Percentiles rank a stretch among this genome's conserved stretches.
phyloP scores from a whole-genome alignment of 1,139 yeast species.

The Taphrina deformans region DNA sequence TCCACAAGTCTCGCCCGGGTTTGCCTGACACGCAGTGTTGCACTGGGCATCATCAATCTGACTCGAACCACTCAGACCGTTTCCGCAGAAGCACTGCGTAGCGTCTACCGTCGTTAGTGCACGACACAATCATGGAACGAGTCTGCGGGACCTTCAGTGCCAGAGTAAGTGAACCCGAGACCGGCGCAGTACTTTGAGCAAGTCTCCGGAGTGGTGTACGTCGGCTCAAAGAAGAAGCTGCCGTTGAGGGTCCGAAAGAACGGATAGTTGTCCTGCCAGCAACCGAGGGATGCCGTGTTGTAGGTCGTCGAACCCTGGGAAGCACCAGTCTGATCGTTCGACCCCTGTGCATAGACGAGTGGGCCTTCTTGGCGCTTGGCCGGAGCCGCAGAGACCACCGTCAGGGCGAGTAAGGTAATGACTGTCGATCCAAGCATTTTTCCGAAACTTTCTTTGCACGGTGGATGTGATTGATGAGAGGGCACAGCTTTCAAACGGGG shows the following conservation, averaged over 20 bases:
- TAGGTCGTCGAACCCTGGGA: slow-evolving; percentile 4
- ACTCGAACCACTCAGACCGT: background rate
- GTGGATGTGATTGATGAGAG: no score
- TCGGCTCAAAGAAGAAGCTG: slow-evolving; percentile 10
- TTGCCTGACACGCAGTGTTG: slow-evolving; percentile 12
- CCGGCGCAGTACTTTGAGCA: slow-evolving; percentile 13
- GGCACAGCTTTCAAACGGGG: no score
- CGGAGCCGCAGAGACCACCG: background rate
- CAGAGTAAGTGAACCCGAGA: slow-evolving; percentile 3
- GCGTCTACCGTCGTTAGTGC: background rate
- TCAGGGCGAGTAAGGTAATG: background rate
- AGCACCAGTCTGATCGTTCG: slow-evolving; percentile 4
- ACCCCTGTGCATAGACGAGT: slow-evolving; percentile 5
- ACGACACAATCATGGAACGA: no score
- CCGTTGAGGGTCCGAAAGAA: slow-evolving; percentile 5
- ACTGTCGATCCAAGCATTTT: background rate
- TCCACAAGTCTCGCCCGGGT: slow-evolving; percentile 17
- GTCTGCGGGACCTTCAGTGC: slow-evolving; percentile 7
- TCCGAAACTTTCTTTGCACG: background rate
- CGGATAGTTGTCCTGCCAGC: slow-evolving; percentile 2
- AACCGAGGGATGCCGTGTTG: background rate
- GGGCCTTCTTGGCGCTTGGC: slow-evolving; percentile 8
- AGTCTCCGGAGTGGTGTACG: slow-evolving; percentile 16
- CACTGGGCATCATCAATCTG: slow-evolving; percentile 3
- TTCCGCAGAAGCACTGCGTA: slow-evolving; percentile 12